A percentile compares a stretch with the other conserved stretches of the same genome.
Evolutionary conservation across 2,329 filamentous ascomycete species (phyloP).

Genomic region (Neobulgaria alba): DNA sequence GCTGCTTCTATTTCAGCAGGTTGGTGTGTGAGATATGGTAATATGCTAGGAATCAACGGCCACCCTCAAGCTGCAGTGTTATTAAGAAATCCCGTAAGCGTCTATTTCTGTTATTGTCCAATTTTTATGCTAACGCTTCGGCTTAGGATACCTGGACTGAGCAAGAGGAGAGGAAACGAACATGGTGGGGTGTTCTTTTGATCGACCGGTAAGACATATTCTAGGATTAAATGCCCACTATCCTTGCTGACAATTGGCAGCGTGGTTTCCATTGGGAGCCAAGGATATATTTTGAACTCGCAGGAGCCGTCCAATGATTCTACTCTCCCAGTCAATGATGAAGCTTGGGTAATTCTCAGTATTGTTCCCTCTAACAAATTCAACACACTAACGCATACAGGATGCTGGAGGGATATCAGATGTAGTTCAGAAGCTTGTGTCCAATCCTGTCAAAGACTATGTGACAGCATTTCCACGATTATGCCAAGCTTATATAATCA

Average conservation of each 20-base stretch:
- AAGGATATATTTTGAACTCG: slow-evolving; percentile 22
- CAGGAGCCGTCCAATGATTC: slow-evolving; percentile 24
- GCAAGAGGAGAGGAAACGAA: slow-evolving; percentile 36
- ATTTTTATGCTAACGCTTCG: not conserved
- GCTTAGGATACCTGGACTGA: slow-evolving; percentile 37
- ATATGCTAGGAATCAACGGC: slow-evolving; percentile 36
- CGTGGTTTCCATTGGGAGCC: slow-evolving; percentile 24
- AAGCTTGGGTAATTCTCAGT: slow-evolving; percentile 32
- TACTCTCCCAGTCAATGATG: slow-evolving; percentile 27
- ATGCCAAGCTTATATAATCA: slow-evolving; percentile 31
- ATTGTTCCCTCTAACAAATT: not conserved
- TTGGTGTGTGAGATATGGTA: slow-evolving; percentile 36
- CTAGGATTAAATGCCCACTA: not conserved
- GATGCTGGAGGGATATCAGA: slow-evolving; percentile 31
- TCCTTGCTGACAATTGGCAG: slow-evolving; percentile 18
- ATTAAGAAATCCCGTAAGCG: slow-evolving; percentile 30
- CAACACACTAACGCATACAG: slow-evolving; percentile 17
- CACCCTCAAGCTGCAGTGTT: slow-evolving; percentile 30
- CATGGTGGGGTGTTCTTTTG: slow-evolving; percentile 42
- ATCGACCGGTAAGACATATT: slow-evolving; percentile 32
- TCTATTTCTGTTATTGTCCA: not conserved
- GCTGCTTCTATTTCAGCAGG: slow-evolving; percentile 41
- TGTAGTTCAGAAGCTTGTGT: slow-evolving; percentile 25
- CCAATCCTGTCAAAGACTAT: slow-evolving; percentile 34
- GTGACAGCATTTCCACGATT: slow-evolving; percentile 44